Evolutionary conservation across 2,329 filamentous ascomycete species (phyloP).

Genomic region (Clarireedia paspali): DNA sequence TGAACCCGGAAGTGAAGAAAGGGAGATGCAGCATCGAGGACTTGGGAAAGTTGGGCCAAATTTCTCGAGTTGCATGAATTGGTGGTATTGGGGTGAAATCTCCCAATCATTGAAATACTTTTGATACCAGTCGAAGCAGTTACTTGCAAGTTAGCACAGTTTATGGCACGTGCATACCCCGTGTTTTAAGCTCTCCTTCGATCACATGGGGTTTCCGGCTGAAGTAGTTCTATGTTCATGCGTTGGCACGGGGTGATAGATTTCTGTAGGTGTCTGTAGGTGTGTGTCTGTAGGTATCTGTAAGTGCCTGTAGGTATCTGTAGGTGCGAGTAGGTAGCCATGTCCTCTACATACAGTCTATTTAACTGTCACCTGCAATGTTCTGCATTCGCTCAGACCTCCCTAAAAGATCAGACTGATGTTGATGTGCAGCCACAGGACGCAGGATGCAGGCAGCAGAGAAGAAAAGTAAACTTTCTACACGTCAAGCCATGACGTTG

Average conservation of each 20-base stretch:
- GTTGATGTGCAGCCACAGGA: neutral
- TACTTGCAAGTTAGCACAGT: neutral
- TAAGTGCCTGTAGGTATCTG: neutral
- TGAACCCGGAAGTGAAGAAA: neutral
- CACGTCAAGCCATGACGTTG: neutral
- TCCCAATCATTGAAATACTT: neutral
- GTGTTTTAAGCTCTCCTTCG: conserved; percentile 1
- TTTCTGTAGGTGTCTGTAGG: neutral
- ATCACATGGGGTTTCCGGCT: neutral
- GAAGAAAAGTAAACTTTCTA: neutral
- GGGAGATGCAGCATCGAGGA: neutral
- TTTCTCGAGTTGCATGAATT: too few relatives aligned
- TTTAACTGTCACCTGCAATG: neutral
- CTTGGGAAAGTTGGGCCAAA: too few relatives aligned
- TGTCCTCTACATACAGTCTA: too few relatives aligned
- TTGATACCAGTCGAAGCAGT: neutral
- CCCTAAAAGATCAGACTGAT: conserved; percentile 1
- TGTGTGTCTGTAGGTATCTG: neutral
- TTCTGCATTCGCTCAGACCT: conserved; percentile 1
- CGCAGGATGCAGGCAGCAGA: neutral
- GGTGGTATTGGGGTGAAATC: neutral
- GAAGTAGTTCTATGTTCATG: conserved; percentile 4
- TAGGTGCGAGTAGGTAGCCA: neutral
- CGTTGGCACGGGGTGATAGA: neutral
- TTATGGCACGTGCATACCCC: conserved; percentile 6